Conservation (phyloP, 208 protist species). For the Acanthamoeba castellanii region DNA sequence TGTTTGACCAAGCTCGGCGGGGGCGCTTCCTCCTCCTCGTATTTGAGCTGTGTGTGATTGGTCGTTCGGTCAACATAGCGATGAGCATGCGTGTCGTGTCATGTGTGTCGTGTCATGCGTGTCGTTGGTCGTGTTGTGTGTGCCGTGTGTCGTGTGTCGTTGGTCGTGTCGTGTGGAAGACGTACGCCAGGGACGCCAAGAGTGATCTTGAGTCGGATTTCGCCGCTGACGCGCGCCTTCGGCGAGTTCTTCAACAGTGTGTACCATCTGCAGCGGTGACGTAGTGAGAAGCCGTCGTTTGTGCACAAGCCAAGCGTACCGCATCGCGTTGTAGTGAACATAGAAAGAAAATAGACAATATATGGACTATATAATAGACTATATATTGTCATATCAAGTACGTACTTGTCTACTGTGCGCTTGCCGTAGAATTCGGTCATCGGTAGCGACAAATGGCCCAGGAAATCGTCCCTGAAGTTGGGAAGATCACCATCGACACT, state of each 20-base stretch:
- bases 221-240: constrained; percentile 25
- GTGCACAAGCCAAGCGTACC: background rate
- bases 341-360: no score
- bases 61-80: background rate
- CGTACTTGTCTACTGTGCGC: constrained; percentile 31
- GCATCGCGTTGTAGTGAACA: no score
- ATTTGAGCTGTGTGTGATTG: background rate
- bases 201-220: constrained; percentile 16
- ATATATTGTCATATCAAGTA: no score
- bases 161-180: no score
- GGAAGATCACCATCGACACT: no score
- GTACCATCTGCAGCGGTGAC: background rate
- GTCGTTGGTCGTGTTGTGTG: no score
- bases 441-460: constrained; percentile 29
- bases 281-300: no score
- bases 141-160: no score
- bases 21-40: background rate
- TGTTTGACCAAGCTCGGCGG: background rate
- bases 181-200: constrained; percentile 9
- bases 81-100: background rate
- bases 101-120: no score
- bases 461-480: constrained; percentile 5
- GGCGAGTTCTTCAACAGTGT: constrained; percentile 22
- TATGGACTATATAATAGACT: no score
- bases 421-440: constrained; percentile 65